Evolutionary conservation across 2,329 filamentous ascomycete species (phyloP).

Genomic region (Curvularia spicifera): DNA sequence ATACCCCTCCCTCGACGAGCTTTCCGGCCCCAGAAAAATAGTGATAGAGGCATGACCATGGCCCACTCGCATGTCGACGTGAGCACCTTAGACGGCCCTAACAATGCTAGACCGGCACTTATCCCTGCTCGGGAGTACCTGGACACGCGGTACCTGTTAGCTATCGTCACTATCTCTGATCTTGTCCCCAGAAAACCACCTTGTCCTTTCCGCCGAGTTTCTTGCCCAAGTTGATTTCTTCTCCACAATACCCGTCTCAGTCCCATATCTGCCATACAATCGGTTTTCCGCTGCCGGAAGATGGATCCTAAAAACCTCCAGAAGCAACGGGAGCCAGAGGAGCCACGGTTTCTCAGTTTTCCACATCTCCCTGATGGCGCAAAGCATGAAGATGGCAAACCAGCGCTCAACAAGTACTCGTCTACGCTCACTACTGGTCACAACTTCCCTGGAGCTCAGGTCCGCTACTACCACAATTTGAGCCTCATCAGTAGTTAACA

Average conservation of each 20-base stretch:
- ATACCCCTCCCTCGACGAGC: conserved; percentile 29
- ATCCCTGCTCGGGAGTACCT: conserved; percentile 29
- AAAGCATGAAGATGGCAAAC: conserved; percentile 63
- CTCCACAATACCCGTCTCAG: neutral
- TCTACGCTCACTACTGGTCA: conserved; percentile 80
- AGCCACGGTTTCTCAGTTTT: conserved; percentile 62
- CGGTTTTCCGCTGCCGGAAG: conserved; percentile 9
- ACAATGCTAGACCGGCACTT: conserved; percentile 24
- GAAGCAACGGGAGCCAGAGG: conserved; percentile 47
- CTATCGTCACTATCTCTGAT: conserved; percentile 28
- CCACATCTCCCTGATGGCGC: conserved; percentile 60
- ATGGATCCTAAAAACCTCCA: conserved; percentile 49
- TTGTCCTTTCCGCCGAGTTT: conserved; percentile 10
- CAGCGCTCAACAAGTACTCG: conserved; percentile 84
- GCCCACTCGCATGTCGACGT: conserved; percentile 27
- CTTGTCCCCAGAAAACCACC: conserved; percentile 17
- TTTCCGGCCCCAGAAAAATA: conserved; percentile 23
- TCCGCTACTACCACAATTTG: conserved; percentile 45
- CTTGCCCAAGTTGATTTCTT: conserved; percentile 2
- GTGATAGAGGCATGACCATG: conserved; percentile 15
- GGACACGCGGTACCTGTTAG: conserved; percentile 28
- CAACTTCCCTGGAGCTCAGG: conserved; percentile 91
- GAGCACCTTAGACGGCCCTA: conserved; percentile 25
- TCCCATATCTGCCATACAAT: neutral
- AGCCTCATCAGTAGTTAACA: conserved; percentile 11